Evolutionary conservation across 1,284 basidiomycete genomes (phyloP), one percentile per base, ranked within the genome.

Genomic region (Grifola frondosa): DNA sequence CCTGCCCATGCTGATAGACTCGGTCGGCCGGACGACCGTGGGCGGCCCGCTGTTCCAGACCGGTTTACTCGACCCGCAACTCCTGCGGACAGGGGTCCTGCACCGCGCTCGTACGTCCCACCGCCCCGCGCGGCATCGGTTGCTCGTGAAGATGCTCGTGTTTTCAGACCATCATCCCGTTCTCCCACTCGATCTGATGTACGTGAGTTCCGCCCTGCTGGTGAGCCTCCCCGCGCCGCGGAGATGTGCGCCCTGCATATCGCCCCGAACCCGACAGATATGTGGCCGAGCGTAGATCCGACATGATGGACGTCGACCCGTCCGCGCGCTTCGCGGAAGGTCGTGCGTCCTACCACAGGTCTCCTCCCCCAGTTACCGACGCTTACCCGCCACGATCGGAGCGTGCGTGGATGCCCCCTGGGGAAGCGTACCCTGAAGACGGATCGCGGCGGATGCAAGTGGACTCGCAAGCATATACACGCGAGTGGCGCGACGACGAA

Each of bases 401-500:
- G n/a, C 55, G 60, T 3, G 24, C 52, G 6, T 63, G 60, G 60
- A 38, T 52, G 13, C 58, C 56, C 5, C 41, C 57, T 29, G 46
- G 45, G 4, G 60, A 61, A 22, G 25, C 53, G 1, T 59, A 54
- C 43, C 38, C 54, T 22, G 46, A 52, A 1, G 47, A 52, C 3
- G 29, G 44, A 21, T 36, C 50, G 20, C 42, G 46, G 5, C 44
- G 53, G 22, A 44, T 40, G 15, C 36, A 54, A 3, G 22, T 34
- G 15, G 58, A 61, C 23, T 17, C 47, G 9, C 53, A 49, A 22
- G 20, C 40, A 15, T 60, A 58, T 38, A 26, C 46, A 3, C 52
- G 62, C 3, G 60, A 62, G 11, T 62, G 59, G 60, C 56, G 53
- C 16, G 56, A 55, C 6, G 49, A 54, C n/a, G 57, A 60, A 16